phyloP scores from a whole-genome alignment of 495 filamentous ascomycete species.

The Tuber umbilicatum region DNA sequence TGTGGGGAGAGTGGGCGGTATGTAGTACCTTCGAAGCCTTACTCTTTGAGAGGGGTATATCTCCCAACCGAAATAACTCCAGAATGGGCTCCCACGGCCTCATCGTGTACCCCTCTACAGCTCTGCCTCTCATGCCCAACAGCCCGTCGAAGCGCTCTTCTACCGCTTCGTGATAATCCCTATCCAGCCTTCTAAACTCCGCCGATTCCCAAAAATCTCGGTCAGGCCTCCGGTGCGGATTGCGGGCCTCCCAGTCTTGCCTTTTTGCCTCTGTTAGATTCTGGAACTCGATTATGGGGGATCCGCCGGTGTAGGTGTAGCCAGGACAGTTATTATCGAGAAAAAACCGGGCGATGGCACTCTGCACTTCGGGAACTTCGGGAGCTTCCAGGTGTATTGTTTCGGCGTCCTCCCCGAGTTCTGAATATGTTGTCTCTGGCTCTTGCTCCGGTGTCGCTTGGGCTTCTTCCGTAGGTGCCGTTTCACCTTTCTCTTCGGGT shows the following conservation, averaged over 20 bases:
- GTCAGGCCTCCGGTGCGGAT: neutral
- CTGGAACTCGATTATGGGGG: neutral
- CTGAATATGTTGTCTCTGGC: neutral
- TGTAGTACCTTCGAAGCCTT: neutral
- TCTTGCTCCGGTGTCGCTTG: neutral
- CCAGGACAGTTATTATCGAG: no score
- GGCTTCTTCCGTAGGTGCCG: neutral
- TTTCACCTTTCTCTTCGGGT: neutral
- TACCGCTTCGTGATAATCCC: neutral
- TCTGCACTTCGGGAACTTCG: neutral
- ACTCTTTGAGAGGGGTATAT: neutral
- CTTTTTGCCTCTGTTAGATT: neutral
- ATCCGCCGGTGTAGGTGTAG: neutral
- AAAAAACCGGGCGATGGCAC: neutral
- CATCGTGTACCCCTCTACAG: neutral
- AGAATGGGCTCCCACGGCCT: neutral
- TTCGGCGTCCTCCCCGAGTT: neutral
- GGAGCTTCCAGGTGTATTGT: neutral
- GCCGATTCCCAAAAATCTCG: neutral
- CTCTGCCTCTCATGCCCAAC: neutral
- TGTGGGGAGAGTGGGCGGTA: neutral
- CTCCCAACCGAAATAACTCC: neutral
- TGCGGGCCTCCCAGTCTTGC: neutral
- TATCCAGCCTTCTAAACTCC: neutral
- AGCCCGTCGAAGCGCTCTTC: neutral